A percentile compares a stretch with the other conserved stretches of the same genome.
These are phyloP conservation scores for Intubia oerlemansii DNA, from an alignment of 2,329 filamentous ascomycete genomes.

Conservation along the genomic window DNA sequence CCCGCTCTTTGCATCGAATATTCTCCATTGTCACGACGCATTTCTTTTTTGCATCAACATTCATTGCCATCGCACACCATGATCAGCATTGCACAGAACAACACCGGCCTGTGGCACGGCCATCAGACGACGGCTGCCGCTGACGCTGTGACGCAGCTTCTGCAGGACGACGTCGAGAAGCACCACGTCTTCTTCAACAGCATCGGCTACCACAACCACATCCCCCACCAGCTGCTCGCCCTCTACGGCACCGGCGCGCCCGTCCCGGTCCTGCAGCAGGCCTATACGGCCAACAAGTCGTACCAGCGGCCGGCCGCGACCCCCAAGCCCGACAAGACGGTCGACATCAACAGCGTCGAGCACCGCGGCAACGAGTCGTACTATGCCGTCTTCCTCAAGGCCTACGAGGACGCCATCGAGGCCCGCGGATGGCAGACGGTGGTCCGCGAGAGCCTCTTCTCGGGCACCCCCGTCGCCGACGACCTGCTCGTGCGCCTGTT, in stretches of 20 bases:
- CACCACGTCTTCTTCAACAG: conserved; percentile 70
- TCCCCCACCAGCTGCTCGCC: conserved; percentile 55
- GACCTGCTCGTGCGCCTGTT: conserved; percentile 50
- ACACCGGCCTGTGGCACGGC: conserved; percentile 27
- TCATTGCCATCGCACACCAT: no score
- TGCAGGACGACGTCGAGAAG: conserved; percentile 54
- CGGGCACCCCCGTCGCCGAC: conserved; percentile 39
- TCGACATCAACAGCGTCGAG: conserved; percentile 24
- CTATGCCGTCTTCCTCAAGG: conserved; percentile 56
- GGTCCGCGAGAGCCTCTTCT: conserved; percentile 47
- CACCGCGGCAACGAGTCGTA: conserved; percentile 39
- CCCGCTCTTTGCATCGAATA: no score
- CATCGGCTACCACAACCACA: conserved; percentile 60
- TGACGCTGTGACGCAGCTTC: conserved; percentile 37
- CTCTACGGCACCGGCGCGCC: conserved; percentile 56
- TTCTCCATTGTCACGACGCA: no score
- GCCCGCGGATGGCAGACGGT: conserved; percentile 26
- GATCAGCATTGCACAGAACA: conserved; percentile 24
- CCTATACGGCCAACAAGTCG: conserved; percentile 39
- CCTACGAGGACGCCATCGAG: conserved; percentile 56
- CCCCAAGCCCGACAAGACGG: conserved; percentile 17
- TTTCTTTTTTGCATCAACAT: no score
- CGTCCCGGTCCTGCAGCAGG: conserved; percentile 33
- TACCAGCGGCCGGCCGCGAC: conserved; percentile 41
- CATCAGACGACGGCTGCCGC: conserved; percentile 36